Base-by-base conservation (phyloP, 768 basidiomycete genomes). In the Psilocybe subaeruginosa region DNA sequence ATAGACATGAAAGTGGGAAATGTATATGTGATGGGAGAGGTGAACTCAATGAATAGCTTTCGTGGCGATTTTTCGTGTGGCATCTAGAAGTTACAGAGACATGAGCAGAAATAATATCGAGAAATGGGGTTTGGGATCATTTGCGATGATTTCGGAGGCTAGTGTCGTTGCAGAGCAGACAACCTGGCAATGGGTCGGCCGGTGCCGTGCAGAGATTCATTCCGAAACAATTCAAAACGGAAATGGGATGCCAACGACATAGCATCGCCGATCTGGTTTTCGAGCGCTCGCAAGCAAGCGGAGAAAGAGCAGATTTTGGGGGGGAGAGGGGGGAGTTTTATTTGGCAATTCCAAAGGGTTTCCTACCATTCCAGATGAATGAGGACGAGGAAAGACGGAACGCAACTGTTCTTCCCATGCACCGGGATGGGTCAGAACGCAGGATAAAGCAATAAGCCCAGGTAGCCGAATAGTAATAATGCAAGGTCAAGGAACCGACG, bases 371-470 rank as follows among this genome's bases (percentile, higher is more conserved):
- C 53, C 39, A 48, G 31, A 8, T 51, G 37, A 59, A 30, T 27
- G 53, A 54, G 14, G 8, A 47, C 29, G 30, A 39, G 56, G 49
- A 56, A 60, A 49, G 52, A 55, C 39, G 61, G 54, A 49, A 37
- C 39, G 51, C 54, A 41, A 50, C 47, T 58, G 56, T 58, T 61
- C 29, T 49, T 54, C 61, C 62, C 59, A 61, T 64, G 59, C 65
- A 63, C 62, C 62, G 62, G 59, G 48, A 64, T 61, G 63, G 58
- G 57, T 61, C 51, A 54, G 50, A 55, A 57, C 45, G 39, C 50
- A 57, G 30, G 41, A 64, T 62, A 65, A 64, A 60, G 56, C 62
- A 64, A 59, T 43, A 59, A 63, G 56, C 47, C 54, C 57, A 58
- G 47, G 47, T 48, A 57, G 58, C 57, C 64, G 56, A 50, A 41